Evolutionary conservation across 2,329 filamentous ascomycete genomes (phyloP).

Genomic region (Diaporthe sp.): DNA sequence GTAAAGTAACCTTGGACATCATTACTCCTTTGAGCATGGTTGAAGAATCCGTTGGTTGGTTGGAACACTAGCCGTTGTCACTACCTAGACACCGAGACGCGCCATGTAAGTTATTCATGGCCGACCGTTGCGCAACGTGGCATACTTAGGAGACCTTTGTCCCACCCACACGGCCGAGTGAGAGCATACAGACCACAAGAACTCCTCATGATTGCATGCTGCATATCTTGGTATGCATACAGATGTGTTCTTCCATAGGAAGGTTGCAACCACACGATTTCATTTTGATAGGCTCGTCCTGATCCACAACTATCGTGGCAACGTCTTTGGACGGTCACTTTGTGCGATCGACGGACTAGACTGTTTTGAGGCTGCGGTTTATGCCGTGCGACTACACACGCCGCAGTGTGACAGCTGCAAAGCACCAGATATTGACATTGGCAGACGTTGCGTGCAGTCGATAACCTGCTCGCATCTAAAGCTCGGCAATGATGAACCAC

Average conservation of each 20-base stretch:
- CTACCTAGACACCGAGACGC: background rate
- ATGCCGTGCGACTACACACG: background rate
- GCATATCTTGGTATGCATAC: background rate
- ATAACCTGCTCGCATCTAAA: too few species aligned
- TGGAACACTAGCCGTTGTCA: too few species aligned
- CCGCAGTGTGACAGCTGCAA: background rate
- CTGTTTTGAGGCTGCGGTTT: background rate
- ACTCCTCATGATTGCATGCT: background rate
- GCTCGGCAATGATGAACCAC: too few species aligned
- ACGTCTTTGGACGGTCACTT: background rate
- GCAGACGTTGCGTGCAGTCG: background rate
- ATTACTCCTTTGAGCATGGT: background rate
- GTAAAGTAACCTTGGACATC: background rate
- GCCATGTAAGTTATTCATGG: background rate
- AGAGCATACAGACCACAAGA: background rate
- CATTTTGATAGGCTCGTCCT: background rate
- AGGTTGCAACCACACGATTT: background rate
- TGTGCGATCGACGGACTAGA: background rate
- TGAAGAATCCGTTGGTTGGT: background rate
- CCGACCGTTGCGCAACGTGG: background rate
- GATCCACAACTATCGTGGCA: background rate
- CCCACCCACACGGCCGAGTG: background rate
- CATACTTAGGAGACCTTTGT: background rate
- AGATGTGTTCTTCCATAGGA: background rate
- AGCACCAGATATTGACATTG: background rate